phyloP scores from a whole-genome alignment of 2,329 filamentous ascomycete species.

The Uncinocarpus reesii region DNA sequence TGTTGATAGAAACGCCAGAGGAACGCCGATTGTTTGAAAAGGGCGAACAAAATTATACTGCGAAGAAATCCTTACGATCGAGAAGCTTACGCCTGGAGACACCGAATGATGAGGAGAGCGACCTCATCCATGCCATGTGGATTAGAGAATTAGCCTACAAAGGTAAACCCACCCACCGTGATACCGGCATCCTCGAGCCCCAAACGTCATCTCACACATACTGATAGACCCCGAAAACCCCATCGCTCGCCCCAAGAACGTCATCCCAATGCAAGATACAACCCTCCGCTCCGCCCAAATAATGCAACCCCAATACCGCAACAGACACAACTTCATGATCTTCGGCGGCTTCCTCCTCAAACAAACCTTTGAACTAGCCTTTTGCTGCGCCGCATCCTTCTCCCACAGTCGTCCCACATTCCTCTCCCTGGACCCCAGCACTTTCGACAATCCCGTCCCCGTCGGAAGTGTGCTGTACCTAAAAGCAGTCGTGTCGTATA shows the following conservation, averaged over 20 bases:
- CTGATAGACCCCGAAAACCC: slow-evolving; percentile 6
- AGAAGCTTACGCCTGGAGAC: slow-evolving; percentile 54
- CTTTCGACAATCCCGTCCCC: slow-evolving; percentile 64
- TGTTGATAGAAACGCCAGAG: slow-evolving; percentile 52
- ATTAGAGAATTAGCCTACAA: slow-evolving; percentile 56
- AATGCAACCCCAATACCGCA: slow-evolving; percentile 64
- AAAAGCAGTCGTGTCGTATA: slow-evolving; percentile 62
- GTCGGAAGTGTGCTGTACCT: slow-evolving; percentile 65
- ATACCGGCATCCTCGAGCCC: too few relatives aligned
- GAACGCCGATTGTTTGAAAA: slow-evolving; percentile 54
- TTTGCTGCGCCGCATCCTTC: slow-evolving; percentile 62
- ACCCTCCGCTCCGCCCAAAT: slow-evolving; percentile 57
- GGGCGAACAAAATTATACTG: slow-evolving; percentile 56
- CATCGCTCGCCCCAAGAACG: slow-evolving; percentile 46
- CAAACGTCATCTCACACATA: neutral
- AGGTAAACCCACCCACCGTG: slow-evolving; percentile 26
- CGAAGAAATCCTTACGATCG: slow-evolving; percentile 54
- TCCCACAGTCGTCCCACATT: slow-evolving; percentile 60
- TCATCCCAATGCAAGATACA: slow-evolving; percentile 53
- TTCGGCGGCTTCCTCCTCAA: slow-evolving; percentile 67
- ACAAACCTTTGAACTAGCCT: slow-evolving; percentile 65
- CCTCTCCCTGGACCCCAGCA: slow-evolving; percentile 61
- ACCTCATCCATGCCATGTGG: slow-evolving; percentile 65
- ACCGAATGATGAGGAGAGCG: slow-evolving; percentile 60
- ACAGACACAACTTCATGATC: slow-evolving; percentile 66